phyloP scores from a whole-genome alignment of 169 alveolate species.

The Plasmodium sp. region DNA sequence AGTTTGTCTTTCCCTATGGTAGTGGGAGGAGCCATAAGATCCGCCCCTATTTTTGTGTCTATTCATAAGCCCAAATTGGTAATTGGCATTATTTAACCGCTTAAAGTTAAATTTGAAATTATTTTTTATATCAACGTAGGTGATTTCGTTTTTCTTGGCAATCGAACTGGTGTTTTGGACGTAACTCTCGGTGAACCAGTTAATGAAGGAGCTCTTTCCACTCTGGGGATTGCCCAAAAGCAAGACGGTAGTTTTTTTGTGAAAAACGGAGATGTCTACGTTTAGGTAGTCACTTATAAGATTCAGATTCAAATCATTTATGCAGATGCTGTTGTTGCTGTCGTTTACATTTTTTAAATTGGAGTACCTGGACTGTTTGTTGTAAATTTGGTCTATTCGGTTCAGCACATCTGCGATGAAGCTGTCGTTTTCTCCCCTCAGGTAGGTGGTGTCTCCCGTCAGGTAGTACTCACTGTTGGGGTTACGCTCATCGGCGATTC shows the following conservation, averaged over 20 bases:
- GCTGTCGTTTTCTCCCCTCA: conserved; percentile 8
- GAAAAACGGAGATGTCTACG: conserved; percentile 60
- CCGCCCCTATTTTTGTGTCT: background rate
- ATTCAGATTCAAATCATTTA: conserved; percentile 43
- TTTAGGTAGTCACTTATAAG: conserved; percentile 61
- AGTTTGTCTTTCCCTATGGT: background rate
- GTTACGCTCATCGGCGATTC: background rate
- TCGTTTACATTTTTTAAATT: conserved; percentile 43
- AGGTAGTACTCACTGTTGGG: background rate
- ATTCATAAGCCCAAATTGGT: conserved; percentile 27
- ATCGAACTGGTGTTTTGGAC: conserved; percentile 44
- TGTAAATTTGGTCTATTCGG: conserved; percentile 54
- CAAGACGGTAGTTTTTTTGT: conserved; percentile 42
- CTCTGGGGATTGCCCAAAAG: conserved; percentile 40
- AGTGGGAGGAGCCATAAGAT: background rate
- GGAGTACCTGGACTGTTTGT: conserved; percentile 38
- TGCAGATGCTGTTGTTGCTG: conserved; percentile 34
- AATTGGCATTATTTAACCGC: conserved; percentile 7
- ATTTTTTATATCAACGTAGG: conserved; percentile 45
- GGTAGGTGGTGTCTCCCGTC: background rate
- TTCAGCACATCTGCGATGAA: conserved; percentile 21
- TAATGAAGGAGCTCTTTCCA: conserved; percentile 64
- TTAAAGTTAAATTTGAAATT: conserved; percentile 48
- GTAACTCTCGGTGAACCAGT: conserved; percentile 44
- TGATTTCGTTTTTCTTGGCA: conserved; percentile 23